Evolutionary conservation across 2,329 filamentous ascomycete species (phyloP).

Genomic region (Chrysoporthe puriensis): DNA sequence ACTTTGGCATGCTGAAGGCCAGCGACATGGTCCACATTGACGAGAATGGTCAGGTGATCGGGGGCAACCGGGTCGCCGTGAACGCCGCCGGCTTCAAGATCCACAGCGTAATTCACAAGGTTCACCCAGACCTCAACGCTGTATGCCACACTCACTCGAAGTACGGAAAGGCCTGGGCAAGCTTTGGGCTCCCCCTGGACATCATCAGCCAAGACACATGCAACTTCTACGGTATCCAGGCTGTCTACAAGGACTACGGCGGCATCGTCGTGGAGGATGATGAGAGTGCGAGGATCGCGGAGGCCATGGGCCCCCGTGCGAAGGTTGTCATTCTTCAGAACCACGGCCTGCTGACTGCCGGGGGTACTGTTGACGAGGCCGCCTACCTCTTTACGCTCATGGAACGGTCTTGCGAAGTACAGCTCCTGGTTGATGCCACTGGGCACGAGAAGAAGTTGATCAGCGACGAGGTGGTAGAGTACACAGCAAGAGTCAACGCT

Average conservation of each 20-base stretch:
- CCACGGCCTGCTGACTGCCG: slow-evolving; percentile 58
- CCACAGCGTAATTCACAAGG: slow-evolving; percentile 59
- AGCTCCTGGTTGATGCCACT: slow-evolving; percentile 6
- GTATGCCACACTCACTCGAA: slow-evolving; percentile 60
- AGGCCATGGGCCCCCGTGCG: slow-evolving; percentile 51
- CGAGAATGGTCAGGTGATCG: slow-evolving; percentile 11
- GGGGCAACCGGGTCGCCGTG: slow-evolving; percentile 7
- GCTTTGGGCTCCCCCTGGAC: slow-evolving; percentile 56
- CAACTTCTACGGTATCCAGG: slow-evolving; percentile 57
- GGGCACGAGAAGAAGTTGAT: background rate
- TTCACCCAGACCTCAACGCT: slow-evolving; percentile 57
- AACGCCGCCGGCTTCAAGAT: slow-evolving; percentile 59
- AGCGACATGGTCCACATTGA: slow-evolving; percentile 34
- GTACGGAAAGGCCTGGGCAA: slow-evolving; percentile 60
- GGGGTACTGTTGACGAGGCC: slow-evolving; percentile 68
- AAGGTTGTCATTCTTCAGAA: background rate
- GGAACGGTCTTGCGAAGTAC: slow-evolving; percentile 15
- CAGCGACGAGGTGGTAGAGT: slow-evolving; percentile 3
- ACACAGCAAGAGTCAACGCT: background rate
- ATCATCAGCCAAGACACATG: slow-evolving; percentile 61
- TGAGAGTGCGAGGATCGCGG: slow-evolving; percentile 62
- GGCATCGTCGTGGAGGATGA: slow-evolving; percentile 65
- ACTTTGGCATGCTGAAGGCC: slow-evolving; percentile 63
- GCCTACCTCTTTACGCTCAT: slow-evolving; percentile 60
- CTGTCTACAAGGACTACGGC: slow-evolving; percentile 63